phyloP scores from a whole-genome alignment of 1,139 yeast genomes.

The Yamadazyma dushanensis region DNA sequence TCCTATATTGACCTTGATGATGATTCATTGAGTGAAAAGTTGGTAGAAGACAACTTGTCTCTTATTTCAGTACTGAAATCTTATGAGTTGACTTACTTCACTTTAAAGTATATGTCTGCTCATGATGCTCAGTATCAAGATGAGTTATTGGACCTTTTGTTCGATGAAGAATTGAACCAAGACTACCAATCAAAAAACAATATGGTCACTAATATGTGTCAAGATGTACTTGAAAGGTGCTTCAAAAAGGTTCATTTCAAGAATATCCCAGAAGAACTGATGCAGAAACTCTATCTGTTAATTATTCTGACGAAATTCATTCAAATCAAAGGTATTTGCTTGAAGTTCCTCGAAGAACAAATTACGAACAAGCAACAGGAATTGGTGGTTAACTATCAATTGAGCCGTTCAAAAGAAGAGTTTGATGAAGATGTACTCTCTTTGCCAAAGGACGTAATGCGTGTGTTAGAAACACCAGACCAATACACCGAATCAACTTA shows the following conservation, averaged over 20 bases:
- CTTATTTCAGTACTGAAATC: constrained; percentile 35
- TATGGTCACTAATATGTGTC: constrained; percentile 35
- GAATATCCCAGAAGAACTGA: constrained; percentile 5
- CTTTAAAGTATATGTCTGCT: constrained; percentile 46
- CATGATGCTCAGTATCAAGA: constrained; percentile 10
- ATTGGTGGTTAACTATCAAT: constrained; percentile 60
- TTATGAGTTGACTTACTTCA: constrained; percentile 46
- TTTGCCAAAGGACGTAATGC: constrained; percentile 33
- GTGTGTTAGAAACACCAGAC: not conserved
- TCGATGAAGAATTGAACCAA: constrained; percentile 24
- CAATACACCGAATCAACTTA: constrained; percentile 37
- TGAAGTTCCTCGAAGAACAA: constrained; percentile 32
- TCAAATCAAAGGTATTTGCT: constrained; percentile 32
- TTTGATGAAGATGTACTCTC: constrained; percentile 13
- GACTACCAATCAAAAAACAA: constrained; percentile 18
- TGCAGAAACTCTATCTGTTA: constrained; percentile 21
- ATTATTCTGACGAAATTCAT: constrained; percentile 24
- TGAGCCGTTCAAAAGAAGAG: constrained; percentile 33
- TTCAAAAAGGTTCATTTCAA: constrained; percentile 16
- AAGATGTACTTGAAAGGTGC: constrained; percentile 32
- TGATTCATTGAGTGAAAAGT: constrained; percentile 30
- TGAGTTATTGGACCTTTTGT: constrained; percentile 41
- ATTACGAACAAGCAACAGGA: constrained; percentile 50
- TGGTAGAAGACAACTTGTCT: constrained; percentile 54
- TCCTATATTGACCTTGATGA: constrained; percentile 19